Percentiles rank a stretch among this genome's conserved stretches.
These are phyloP conservation scores for Coniochaeta sp. DNA, from an alignment of 2,329 filamentous ascomycete species.

Conservation along the genomic window DNA sequence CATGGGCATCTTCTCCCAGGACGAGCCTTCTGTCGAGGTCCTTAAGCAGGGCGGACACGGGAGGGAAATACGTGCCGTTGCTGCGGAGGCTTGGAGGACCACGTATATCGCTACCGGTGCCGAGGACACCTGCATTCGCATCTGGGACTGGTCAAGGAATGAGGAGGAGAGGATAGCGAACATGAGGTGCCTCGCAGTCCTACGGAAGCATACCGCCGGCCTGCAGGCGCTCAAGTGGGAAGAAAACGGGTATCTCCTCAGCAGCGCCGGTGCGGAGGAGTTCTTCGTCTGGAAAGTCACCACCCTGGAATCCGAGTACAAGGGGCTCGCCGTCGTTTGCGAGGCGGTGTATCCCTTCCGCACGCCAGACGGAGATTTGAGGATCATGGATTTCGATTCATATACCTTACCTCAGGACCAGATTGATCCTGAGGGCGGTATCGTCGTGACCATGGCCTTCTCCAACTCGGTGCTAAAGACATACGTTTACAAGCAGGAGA, in stretches of 20 bases:
- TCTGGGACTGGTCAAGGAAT: constrained; percentile 47
- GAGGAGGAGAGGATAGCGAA: background rate
- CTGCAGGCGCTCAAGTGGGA: constrained; percentile 78
- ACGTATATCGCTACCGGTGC: constrained; percentile 54
- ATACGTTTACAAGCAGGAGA: constrained; percentile 38
- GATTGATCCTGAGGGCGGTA: constrained; percentile 12
- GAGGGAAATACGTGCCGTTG: constrained; percentile 64
- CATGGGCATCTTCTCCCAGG: constrained; percentile 13
- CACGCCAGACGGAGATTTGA: constrained; percentile 55
- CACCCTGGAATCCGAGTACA: constrained; percentile 39
- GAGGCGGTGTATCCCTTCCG: constrained; percentile 47
- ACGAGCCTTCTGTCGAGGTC: constrained; percentile 24
- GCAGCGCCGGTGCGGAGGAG: constrained; percentile 81
- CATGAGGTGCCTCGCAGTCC: constrained; percentile 48
- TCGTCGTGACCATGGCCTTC: constrained; percentile 59
- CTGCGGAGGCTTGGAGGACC: constrained; percentile 2
- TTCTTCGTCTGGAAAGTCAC: constrained; percentile 75
- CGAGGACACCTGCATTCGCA: constrained; percentile 68
- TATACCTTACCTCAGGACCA: constrained; percentile 21
- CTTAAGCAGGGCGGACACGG: constrained; percentile 73
- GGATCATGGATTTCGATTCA: constrained; percentile 73
- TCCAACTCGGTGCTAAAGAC: constrained; percentile 75
- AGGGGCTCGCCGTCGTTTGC: constrained; percentile 46
- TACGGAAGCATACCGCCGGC: constrained; percentile 75
- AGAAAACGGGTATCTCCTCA: constrained; percentile 66